Conservation (phyloP, 1,139 yeast genomes). For the Saccharomycopsis hybrid region DNA sequence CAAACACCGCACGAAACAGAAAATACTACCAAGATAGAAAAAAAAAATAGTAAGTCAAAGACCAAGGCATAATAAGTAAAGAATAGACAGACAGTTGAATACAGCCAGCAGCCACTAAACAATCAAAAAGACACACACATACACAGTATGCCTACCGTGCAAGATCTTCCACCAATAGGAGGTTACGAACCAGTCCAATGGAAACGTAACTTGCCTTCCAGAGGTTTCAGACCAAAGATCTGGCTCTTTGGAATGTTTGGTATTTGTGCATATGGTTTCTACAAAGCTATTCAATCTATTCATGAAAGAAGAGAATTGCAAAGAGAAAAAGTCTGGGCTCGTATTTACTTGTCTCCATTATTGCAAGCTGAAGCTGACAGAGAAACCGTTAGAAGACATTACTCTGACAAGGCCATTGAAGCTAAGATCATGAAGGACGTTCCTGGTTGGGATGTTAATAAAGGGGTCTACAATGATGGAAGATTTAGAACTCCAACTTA, state of each 20-base stretch:
- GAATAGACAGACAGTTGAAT: not conserved
- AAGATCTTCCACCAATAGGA: conserved; percentile 83
- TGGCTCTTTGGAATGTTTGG: conserved; percentile 62
- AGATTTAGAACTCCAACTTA: conserved; percentile 27
- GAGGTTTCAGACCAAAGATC: conserved; percentile 76
- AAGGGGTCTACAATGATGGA: conserved; percentile 39
- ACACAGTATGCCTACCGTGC: conserved; percentile 30
- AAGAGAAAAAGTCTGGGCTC: conserved; percentile 74
- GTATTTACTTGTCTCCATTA: conserved; percentile 67
- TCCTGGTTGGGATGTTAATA: conserved; percentile 50
- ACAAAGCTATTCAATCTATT: conserved; percentile 58
- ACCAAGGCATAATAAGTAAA: not conserved
- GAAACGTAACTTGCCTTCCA: conserved; percentile 79
- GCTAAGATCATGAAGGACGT: conserved; percentile 54
- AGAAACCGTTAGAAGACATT: conserved; percentile 66
- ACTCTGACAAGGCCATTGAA: conserved; percentile 65
- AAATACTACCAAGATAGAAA: not conserved
- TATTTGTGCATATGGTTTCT: conserved; percentile 67
- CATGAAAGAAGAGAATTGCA: conserved; percentile 71
- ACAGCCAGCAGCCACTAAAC: not conserved
- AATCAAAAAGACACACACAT: not conserved
- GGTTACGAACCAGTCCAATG: conserved; percentile 87
- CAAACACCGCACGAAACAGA: not conserved
- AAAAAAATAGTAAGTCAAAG: not conserved
- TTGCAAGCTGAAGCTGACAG: conserved; percentile 81